A percentile compares a stretch with the other conserved stretches of the same genome.
Evolutionary conservation across 768 basidiomycete species (phyloP).

Genomic region (Hydnomerulius pinastri): DNA sequence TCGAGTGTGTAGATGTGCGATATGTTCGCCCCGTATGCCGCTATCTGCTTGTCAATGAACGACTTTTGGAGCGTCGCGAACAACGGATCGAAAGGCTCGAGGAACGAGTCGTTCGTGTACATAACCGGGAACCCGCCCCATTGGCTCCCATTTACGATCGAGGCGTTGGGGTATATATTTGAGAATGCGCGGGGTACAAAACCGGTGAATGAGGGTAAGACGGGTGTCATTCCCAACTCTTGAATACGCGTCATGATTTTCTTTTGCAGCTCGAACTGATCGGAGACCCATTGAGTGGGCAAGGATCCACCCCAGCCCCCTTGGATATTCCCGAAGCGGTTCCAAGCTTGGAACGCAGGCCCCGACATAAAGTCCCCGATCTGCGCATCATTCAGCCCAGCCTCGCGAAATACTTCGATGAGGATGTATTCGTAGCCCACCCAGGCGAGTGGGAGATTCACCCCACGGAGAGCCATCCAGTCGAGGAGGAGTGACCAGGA

Average conservation of each 20-base stretch:
- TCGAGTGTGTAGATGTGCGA: conserved; percentile 46
- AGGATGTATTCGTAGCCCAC: conserved; percentile 42
- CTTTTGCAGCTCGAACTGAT: conserved; percentile 40
- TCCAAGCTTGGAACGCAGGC: conserved; percentile 44
- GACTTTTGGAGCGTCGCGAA: conserved; percentile 37
- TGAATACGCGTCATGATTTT: conserved; percentile 39
- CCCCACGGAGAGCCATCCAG: conserved; percentile 42
- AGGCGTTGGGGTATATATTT: conserved; percentile 34
- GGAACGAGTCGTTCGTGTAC: conserved; percentile 40
- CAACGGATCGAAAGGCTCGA: conserved; percentile 42
- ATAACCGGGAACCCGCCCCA: conserved; percentile 37
- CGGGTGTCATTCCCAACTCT: conserved; percentile 45
- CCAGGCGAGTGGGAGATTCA: conserved; percentile 46
- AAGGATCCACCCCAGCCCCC: conserved; percentile 39
- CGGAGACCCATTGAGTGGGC: conserved; percentile 38
- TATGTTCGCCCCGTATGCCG: conserved; percentile 38
- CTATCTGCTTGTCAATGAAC: conserved; percentile 40
- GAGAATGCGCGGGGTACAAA: conserved; percentile 40
- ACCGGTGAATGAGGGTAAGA: conserved; percentile 43
- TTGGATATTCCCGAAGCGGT: conserved; percentile 46
- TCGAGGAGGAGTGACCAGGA: conserved; percentile 43
- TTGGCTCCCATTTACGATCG: conserved; percentile 35
- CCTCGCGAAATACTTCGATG: conserved; percentile 38
- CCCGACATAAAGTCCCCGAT: conserved; percentile 39
- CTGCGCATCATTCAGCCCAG: conserved; percentile 37